A percentile compares a stretch with the other conserved stretches of the same genome.
phyloP scores from a whole-genome alignment of 805 yeast species.

The Cephaloascus albidus region DNA sequence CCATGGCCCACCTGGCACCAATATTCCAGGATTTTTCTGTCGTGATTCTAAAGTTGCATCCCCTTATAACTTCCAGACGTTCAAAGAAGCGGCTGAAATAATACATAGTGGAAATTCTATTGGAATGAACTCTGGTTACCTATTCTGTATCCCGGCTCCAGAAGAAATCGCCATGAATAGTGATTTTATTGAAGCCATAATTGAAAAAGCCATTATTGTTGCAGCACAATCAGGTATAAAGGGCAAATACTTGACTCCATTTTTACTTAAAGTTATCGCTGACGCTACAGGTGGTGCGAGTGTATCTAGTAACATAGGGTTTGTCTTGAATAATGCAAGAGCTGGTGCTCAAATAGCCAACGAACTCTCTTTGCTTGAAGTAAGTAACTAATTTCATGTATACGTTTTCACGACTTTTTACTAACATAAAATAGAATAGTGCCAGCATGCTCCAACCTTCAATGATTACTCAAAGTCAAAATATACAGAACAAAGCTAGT shows the following conservation, averaged over 20 bases:
- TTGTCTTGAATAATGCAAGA: slow-evolving; percentile 69
- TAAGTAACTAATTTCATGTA: slow-evolving; percentile 4
- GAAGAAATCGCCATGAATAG: slow-evolving; percentile 46
- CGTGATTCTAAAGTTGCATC: slow-evolving; percentile 66
- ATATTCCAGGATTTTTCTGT: slow-evolving; percentile 77
- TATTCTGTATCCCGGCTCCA: slow-evolving; percentile 83
- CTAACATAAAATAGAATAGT: background rate
- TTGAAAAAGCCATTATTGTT: slow-evolving; percentile 45
- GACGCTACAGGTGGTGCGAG: slow-evolving; percentile 61
- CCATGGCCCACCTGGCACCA: slow-evolving; percentile 36
- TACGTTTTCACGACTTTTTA: background rate
- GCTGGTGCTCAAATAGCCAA: slow-evolving; percentile 62
- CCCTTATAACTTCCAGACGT: slow-evolving; percentile 51
- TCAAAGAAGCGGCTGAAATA: slow-evolving; percentile 53
- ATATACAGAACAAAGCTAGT: background rate
- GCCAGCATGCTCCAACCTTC: background rate
- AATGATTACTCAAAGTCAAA: background rate
- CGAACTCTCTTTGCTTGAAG: slow-evolving; percentile 30
- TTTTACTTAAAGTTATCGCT: slow-evolving; percentile 56
- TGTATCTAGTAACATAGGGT: slow-evolving; percentile 59
- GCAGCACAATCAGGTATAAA: slow-evolving; percentile 42
- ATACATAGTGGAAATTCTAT: slow-evolving; percentile 37
- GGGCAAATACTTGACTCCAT: slow-evolving; percentile 81
- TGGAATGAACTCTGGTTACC: slow-evolving; percentile 54
- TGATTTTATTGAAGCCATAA: slow-evolving; percentile 41